Percentiles rank a stretch among this genome's conserved stretches.
phyloP scores from a whole-genome alignment of 2,329 filamentous ascomycete species.

The Parafenestella ontariensis region DNA sequence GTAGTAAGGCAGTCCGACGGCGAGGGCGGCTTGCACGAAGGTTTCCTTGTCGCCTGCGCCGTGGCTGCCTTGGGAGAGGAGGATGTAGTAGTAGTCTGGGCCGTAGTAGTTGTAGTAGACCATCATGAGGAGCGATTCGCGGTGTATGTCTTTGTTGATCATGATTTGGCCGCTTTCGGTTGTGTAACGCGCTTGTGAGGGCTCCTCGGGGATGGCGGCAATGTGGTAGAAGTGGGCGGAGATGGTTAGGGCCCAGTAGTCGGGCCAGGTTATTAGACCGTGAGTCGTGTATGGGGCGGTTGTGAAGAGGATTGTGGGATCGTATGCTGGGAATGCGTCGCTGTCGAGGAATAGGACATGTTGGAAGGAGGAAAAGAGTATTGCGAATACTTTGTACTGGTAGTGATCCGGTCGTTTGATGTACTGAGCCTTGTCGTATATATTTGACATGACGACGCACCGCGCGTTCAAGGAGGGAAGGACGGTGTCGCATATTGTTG shows the following conservation, averaged over 20 bases:
- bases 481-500: slow-evolving; percentile 47
- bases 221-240: slow-evolving; percentile 57
- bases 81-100: slow-evolving; percentile 58
- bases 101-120: slow-evolving; percentile 65
- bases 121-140: slow-evolving; percentile 56
- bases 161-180: slow-evolving; percentile 60
- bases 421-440: slow-evolving; percentile 16
- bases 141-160: slow-evolving; percentile 58
- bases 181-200: slow-evolving; percentile 42
- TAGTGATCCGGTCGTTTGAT: slow-evolving; percentile 43
- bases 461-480: slow-evolving; percentile 49
- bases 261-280: slow-evolving; percentile 65
- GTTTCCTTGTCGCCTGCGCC: slow-evolving; percentile 60
- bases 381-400: slow-evolving; percentile 64
- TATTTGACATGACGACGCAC: slow-evolving; percentile 46
- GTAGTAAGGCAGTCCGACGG: slow-evolving; percentile 51
- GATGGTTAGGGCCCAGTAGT: slow-evolving; percentile 58
- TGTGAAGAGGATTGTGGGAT: slow-evolving; percentile 58
- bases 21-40: slow-evolving; percentile 55
- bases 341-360: slow-evolving; percentile 66
- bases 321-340: slow-evolving; percentile 61
- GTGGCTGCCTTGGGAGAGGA: slow-evolving; percentile 54
- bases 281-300: slow-evolving; percentile 59
- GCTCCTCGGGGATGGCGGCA: slow-evolving; percentile 43
- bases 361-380: slow-evolving; percentile 66